These are phyloP conservation scores for Epichloe scottii DNA, from an alignment of 2,329 filamentous ascomycete genomes.

Conservation along the genomic window DNA sequence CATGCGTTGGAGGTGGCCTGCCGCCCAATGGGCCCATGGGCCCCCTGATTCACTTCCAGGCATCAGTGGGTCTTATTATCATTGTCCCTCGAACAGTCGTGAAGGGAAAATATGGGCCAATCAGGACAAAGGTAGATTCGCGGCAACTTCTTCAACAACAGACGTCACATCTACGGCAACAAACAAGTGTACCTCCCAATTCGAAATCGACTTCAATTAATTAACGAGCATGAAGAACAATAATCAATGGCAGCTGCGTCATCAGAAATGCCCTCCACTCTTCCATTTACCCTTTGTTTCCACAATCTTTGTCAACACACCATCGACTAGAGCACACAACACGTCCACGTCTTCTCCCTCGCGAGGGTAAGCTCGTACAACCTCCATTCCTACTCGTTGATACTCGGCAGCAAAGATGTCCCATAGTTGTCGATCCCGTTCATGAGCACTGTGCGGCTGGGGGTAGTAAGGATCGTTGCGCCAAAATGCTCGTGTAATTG, in stretches of 20 bases:
- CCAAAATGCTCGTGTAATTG: constrained; percentile 31
- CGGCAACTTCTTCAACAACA: too few species aligned
- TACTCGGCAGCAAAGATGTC: constrained; percentile 2
- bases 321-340: constrained; percentile 1
- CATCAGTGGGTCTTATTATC: too few species aligned
- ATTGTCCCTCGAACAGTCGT: too few species aligned
- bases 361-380: not conserved
- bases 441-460: constrained; percentile 16
- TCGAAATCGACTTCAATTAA: too few species aligned
- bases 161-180: too few species aligned
- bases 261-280: not conserved
- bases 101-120: too few species aligned
- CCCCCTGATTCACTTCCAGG: too few species aligned
- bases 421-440: constrained; percentile 1
- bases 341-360: constrained; percentile 3
- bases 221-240: too few species aligned
- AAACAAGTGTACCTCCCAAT: too few species aligned
- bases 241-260: too few species aligned
- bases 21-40: not conserved
- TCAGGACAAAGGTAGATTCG: too few species aligned
- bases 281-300: constrained; percentile 3
- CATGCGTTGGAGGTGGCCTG: not conserved
- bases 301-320: constrained; percentile 1
- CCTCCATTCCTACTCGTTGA: not conserved
- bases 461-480: constrained; percentile 41